These are phyloP conservation scores for Dunaliella salina DNA, from an alignment of 163 green algal species.

Conservation along the genomic window DNA sequence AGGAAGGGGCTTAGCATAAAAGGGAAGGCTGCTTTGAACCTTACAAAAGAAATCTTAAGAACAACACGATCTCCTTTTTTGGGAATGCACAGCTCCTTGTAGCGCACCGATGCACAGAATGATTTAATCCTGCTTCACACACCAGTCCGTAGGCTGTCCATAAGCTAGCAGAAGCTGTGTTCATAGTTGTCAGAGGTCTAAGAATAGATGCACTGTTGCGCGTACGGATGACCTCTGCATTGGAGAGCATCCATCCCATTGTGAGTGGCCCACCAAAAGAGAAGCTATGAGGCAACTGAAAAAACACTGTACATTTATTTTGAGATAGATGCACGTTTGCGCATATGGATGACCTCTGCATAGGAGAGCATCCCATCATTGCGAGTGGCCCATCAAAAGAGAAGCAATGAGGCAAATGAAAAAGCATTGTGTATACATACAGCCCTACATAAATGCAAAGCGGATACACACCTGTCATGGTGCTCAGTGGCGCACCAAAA, in stretches of 20 bases:
- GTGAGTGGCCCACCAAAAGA: not conserved
- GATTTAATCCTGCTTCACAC: not conserved
- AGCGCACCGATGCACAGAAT: too few relatives aligned
- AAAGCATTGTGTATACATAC: too few relatives aligned
- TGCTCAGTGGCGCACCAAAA: constrained; percentile 28
- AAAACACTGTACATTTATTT: too few relatives aligned
- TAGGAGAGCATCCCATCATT: not conserved
- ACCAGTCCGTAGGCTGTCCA: not conserved
- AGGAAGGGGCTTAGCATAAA: too few relatives aligned
- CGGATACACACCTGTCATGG: constrained; percentile 11
- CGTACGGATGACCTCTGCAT: constrained; percentile 26
- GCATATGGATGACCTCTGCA: constrained; percentile 27
- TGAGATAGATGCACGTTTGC: constrained; percentile 30
- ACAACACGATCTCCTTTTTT: too few relatives aligned
- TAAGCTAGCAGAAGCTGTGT: not conserved
- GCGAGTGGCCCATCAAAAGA: not conserved
- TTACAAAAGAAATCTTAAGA: too few relatives aligned
- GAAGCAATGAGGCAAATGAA: not conserved
- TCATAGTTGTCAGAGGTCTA: constrained; percentile 16
- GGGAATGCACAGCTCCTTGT: too few relatives aligned
- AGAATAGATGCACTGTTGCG: constrained; percentile 32
- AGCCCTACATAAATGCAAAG: not conserved
- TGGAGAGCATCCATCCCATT: not conserved
- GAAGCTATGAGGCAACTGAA: too few relatives aligned
- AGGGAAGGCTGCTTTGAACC: too few relatives aligned